These are phyloP conservation scores for Pythium coloratum DNA, from an alignment of 352 stramenopile species.

Conservation along the genomic window DNA sequence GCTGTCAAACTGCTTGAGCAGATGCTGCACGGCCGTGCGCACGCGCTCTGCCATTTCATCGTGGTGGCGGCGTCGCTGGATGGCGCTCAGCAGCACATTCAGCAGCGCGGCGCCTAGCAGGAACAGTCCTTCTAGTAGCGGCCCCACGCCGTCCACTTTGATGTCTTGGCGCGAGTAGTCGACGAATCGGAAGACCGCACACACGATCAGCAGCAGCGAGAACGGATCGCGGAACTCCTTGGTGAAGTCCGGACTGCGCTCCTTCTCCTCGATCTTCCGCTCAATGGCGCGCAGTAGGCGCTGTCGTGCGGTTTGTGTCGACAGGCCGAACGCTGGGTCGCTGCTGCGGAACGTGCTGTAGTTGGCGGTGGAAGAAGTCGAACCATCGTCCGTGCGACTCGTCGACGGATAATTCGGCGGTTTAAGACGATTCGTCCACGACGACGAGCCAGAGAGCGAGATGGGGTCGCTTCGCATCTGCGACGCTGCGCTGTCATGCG, in stretches of 20 bases:
- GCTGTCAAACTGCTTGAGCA: constrained; percentile 29
- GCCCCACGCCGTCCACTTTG: constrained; percentile 27
- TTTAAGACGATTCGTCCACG: constrained; percentile 24
- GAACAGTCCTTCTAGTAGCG: constrained; percentile 59
- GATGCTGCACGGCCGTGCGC: constrained; percentile 61
- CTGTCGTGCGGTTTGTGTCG: constrained; percentile 44
- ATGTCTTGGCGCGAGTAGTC: constrained; percentile 43
- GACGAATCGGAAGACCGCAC: constrained; percentile 57
- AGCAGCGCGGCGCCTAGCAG: constrained; percentile 52
- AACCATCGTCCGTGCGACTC: not conserved
- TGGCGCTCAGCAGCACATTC: constrained; percentile 65
- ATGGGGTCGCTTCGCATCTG: constrained; percentile 8
- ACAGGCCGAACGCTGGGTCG: constrained; percentile 46
- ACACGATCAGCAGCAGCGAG: constrained; percentile 64
- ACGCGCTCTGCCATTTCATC: constrained; percentile 80
- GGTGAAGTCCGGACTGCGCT: constrained; percentile 56
- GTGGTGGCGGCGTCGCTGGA: constrained; percentile 68
- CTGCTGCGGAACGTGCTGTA: constrained; percentile 27
- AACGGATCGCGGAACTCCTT: constrained; percentile 78
- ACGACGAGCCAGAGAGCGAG: constrained; percentile 22
- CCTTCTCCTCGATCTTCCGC: constrained; percentile 71
- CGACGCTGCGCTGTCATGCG: not conserved
- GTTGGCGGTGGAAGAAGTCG: not conserved
- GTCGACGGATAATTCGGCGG: constrained; percentile 27
- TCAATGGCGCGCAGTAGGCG: constrained; percentile 68